Evolutionary conservation across 2,329 filamentous ascomycete genomes (phyloP).

Genomic region (Neodidymelliopsis sp.): DNA sequence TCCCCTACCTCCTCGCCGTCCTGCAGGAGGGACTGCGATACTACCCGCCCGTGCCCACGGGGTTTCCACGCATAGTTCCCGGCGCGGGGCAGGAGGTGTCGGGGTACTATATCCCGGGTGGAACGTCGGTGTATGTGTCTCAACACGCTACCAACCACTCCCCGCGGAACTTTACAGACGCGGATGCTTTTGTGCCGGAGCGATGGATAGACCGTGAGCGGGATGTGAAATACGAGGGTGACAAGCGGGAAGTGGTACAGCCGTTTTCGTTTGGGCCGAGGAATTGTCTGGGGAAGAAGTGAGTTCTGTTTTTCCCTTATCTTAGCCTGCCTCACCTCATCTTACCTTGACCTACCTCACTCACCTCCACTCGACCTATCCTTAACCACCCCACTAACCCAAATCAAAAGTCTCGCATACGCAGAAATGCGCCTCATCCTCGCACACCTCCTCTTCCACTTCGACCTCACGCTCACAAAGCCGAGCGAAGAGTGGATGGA

Average conservation of each 20-base stretch:
- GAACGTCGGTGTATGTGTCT: slow-evolving; percentile 36
- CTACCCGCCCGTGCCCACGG: slow-evolving; percentile 42
- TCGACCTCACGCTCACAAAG: slow-evolving; percentile 34
- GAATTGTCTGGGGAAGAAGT: slow-evolving; percentile 46
- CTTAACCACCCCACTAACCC: background rate
- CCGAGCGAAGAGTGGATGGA: slow-evolving; percentile 49
- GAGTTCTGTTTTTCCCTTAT: slow-evolving; percentile 19
- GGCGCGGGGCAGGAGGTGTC: slow-evolving; percentile 32
- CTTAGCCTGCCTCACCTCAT: too few relatives aligned
- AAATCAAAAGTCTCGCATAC: slow-evolving; percentile 28
- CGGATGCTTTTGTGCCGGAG: slow-evolving; percentile 38
- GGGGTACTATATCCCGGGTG: slow-evolving; percentile 38
- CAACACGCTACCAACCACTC: slow-evolving; percentile 45
- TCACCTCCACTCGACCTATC: background rate
- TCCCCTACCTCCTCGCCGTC: slow-evolving; percentile 40
- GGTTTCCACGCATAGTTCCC: slow-evolving; percentile 39
- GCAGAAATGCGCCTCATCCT: slow-evolving; percentile 41
- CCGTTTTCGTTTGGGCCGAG: slow-evolving; percentile 40
- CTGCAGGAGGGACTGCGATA: slow-evolving; percentile 36
- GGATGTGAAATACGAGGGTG: slow-evolving; percentile 29
- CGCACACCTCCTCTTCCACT: slow-evolving; percentile 33
- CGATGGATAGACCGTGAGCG: slow-evolving; percentile 49
- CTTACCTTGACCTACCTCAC: background rate
- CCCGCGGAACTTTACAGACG: slow-evolving; percentile 34
- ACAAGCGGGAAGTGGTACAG: slow-evolving; percentile 41